phyloP scores from a whole-genome alignment of 805 yeast genomes.

The Nakazawaea sp. region DNA sequence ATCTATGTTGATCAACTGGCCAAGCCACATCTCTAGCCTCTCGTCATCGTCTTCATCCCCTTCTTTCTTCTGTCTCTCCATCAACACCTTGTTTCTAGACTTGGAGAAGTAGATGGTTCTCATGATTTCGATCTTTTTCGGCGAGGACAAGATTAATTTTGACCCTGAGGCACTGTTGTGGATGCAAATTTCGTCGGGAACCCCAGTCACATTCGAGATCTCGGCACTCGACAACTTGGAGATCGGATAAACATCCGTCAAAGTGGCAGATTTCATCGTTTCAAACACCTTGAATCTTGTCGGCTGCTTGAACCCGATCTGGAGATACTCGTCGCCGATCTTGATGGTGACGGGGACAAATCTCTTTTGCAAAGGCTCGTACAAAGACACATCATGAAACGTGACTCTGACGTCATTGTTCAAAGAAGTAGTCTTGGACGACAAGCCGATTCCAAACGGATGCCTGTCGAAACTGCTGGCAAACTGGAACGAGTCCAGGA shows the following conservation, averaged over 20 bases:
- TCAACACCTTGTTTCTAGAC: conserved; percentile 22
- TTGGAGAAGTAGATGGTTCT: conserved; percentile 64
- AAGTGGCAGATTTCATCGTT: conserved; percentile 26
- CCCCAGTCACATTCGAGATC: conserved; percentile 36
- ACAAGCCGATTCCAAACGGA: conserved; percentile 37
- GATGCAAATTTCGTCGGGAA: conserved; percentile 43
- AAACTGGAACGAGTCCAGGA: conserved; percentile 22
- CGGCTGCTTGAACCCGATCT: conserved; percentile 41
- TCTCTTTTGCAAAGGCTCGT: conserved; percentile 38
- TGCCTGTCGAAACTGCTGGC: conserved; percentile 40
- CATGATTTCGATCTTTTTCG: conserved; percentile 57
- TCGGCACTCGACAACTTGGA: conserved; percentile 31
- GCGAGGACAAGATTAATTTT: conserved; percentile 35
- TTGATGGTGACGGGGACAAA: conserved; percentile 56
- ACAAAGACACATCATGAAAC: conserved; percentile 45
- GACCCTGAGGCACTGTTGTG: conserved; percentile 24
- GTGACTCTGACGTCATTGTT: conserved; percentile 45
- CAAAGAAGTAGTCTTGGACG: conserved; percentile 32
- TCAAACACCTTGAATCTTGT: conserved; percentile 30
- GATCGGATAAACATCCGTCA: conserved; percentile 37
- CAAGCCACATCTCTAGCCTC: conserved; percentile 33
- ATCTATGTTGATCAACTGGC: conserved; percentile 56
- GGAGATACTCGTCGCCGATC: conserved; percentile 65
- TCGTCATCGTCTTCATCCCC: conserved; percentile 17
- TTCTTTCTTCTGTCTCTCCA: conserved; percentile 7